Base-by-base conservation (phyloP, 495 filamentous ascomycete species). In the Penicillium diatomitis region DNA sequence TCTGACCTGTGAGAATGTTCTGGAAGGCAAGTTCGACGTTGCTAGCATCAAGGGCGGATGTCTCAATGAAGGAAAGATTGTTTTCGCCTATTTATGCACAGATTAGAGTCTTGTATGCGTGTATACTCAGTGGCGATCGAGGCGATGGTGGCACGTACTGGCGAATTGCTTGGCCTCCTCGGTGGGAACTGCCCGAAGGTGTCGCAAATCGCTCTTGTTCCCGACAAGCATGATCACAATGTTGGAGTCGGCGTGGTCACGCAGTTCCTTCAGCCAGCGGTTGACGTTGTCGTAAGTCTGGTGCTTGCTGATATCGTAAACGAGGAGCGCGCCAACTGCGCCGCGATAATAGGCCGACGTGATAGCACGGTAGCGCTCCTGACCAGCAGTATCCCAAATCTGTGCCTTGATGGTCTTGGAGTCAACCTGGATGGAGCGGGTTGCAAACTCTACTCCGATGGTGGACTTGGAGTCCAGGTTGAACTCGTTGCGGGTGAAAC, bases 361-460 rank as follows among this genome's bases (percentile, higher is more conserved):
- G 66, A 99, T 97, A 66, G 94, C 92, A 64, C 94, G 87, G 73
- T 97, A 99, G 62, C 94, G 83, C 73, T 99, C 94, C 74, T 99
- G 94, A 61, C 94, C 94, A 46, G 94, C 94, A 47, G 94, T 99
- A 76, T 99, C 94, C 94, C 94, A 99, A 65, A 99, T 99, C 77
- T 99, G 92, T 60, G 92, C 92, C 79, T 99, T 99, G 84, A 99
- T 99, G 57, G 92, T 99, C 80, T 99, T 99, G 59, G 86, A 83
- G 73, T 99, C 94, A 62, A 99, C 94, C 71, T 97, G 92, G 72
- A 99, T 97, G 53, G 89, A 96, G 47, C 92, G 85, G 51, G 92
- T 99, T 55, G 92, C 92, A 68, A 99, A 99, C 74, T 99, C 92
- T 59, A 99, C 92, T 63, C 92, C 92, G 76, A 99, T 99, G 54